Evolutionary conservation across 2,329 filamentous ascomycete genomes (phyloP).

Genomic region (Colletotrichum sp.): DNA sequence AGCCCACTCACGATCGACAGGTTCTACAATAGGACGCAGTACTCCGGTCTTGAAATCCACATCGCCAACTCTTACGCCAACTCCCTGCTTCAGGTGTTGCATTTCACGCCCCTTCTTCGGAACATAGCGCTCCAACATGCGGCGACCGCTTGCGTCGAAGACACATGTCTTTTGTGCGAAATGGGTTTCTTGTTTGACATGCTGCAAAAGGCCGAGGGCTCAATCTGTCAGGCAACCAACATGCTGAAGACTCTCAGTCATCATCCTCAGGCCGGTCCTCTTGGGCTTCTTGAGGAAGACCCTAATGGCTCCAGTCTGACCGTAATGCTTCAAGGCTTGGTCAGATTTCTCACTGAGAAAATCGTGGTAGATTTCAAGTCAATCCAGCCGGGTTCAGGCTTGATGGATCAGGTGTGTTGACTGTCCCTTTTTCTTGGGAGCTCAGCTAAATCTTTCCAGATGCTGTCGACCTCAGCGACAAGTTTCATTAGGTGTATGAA

Average conservation of each 20-base stretch:
- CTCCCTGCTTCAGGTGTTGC: constrained; percentile 85
- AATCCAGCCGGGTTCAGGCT: constrained; percentile 64
- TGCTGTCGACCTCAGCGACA: constrained; percentile 73
- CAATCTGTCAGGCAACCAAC: constrained; percentile 96
- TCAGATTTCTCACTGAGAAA: constrained; percentile 83
- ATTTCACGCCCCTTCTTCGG: constrained; percentile 86
- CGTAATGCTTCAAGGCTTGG: constrained; percentile 83
- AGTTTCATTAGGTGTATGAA: constrained; percentile 83
- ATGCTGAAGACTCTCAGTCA: constrained; percentile 88
- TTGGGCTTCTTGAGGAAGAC: constrained; percentile 87
- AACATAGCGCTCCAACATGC: constrained; percentile 91
- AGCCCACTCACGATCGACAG: constrained; percentile 45
- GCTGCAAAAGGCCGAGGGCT: constrained; percentile 92
- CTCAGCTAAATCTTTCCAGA: constrained; percentile 36
- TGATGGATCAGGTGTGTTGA: constrained; percentile 72
- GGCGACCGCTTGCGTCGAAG: constrained; percentile 81
- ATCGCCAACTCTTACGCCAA: constrained; percentile 98
- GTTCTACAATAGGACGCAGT: constrained; percentile 92
- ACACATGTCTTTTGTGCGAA: constrained; percentile 89
- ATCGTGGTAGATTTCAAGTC: constrained; percentile 78
- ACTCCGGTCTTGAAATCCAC: constrained; percentile 93
- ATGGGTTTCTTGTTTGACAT: constrained; percentile 97
- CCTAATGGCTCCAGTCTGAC: constrained; percentile 75
- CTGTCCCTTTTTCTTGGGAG: background rate
- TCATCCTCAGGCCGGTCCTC: constrained; percentile 76